Conservation (phyloP, 805 yeast genomes). For the Barnettozyma vustinii region DNA sequence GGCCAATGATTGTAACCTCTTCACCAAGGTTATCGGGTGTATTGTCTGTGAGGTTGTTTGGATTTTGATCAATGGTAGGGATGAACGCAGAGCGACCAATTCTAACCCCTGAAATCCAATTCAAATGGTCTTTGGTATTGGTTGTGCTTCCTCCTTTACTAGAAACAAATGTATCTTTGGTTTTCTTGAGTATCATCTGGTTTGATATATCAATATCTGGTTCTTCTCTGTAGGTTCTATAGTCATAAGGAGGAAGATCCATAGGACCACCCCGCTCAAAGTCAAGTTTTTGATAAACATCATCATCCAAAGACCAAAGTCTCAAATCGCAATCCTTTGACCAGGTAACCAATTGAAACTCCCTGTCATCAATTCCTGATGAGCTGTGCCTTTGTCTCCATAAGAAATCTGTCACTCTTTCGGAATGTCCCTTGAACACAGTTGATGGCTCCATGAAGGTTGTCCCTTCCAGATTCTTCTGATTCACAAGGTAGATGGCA, state of each 20-base stretch:
- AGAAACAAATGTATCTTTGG: slow-evolving; percentile 35
- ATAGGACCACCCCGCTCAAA: slow-evolving; percentile 35
- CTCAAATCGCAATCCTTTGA: slow-evolving; percentile 81
- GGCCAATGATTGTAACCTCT: slow-evolving; percentile 84
- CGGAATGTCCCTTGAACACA: slow-evolving; percentile 75
- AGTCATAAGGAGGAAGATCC: slow-evolving; percentile 35
- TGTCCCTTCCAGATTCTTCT: slow-evolving; percentile 24
- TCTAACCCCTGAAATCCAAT: slow-evolving; percentile 92
- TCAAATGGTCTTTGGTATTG: slow-evolving; percentile 58
- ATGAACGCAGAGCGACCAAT: slow-evolving; percentile 35
- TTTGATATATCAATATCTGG: slow-evolving; percentile 33
- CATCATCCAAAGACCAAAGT: slow-evolving; percentile 66
- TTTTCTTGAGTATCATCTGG: slow-evolving; percentile 31
- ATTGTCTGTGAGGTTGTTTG: slow-evolving; percentile 33
- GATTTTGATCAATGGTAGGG: slow-evolving; percentile 23
- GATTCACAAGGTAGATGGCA: slow-evolving; percentile 32
- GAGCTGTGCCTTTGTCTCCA: slow-evolving; percentile 68
- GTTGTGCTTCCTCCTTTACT: slow-evolving; percentile 29
- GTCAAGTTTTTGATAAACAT: slow-evolving; percentile 41
- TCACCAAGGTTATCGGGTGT: slow-evolving; percentile 72
- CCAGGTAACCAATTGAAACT: slow-evolving; percentile 92
- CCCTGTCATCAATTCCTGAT: slow-evolving; percentile 56
- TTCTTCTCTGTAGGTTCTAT: slow-evolving; percentile 47
- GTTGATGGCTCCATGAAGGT: slow-evolving; percentile 45
- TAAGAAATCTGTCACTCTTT: slow-evolving; percentile 79